Base-by-base conservation (phyloP, 2,329 filamentous ascomycete species). In the Fusarium brachygibbosum region DNA sequence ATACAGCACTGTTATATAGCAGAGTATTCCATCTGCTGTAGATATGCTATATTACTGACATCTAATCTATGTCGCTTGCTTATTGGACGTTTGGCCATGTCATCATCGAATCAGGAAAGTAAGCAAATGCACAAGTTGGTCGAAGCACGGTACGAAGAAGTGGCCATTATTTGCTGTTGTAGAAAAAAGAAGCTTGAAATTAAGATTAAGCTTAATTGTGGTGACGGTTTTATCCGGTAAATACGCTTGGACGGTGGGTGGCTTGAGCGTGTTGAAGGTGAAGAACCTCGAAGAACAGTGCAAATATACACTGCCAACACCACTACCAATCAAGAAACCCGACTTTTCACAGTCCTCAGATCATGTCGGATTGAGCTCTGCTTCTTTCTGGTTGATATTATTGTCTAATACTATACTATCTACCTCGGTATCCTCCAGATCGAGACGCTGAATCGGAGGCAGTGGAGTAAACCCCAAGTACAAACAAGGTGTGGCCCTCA, bases 141-240 rank as follows among this genome's bases (percentile, higher is more conserved):
- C 13, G 3, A 10, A 1, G 4, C 13, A n/a, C 17, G 23, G 7
- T 3, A 29, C 2, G 23, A 13, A 17, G 2, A 17, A 7, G 5
- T 35, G 29, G 17, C 1, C 7, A n/a, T 56, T 6, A 13, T 21
- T 44, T 12, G 7, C 17, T 17, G 4, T 28, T 29, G 31, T 16
- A 25, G 16, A 23, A 4, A 19, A 34, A 38, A 37, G 31, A 67
- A 63, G 63, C 63, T 67, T 59, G 46, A 52, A 67, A 58, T n/a
- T 67, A 63, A 66, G 63, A 64, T 66, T 66, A 66, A 63, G 41
- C 31, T 29, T 19, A 42, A 41, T 28, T 41, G 5, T 4, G n/a
- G 41, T n/a, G 23, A 50, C 32, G 13, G 37, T 52, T 7, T 23
- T 5, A 5, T 13, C 21, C 13, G n/a, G 21, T 21, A 14, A 32